Base-by-base conservation (phyloP, 2,329 filamentous ascomycete species). In the Nemania serpens region DNA sequence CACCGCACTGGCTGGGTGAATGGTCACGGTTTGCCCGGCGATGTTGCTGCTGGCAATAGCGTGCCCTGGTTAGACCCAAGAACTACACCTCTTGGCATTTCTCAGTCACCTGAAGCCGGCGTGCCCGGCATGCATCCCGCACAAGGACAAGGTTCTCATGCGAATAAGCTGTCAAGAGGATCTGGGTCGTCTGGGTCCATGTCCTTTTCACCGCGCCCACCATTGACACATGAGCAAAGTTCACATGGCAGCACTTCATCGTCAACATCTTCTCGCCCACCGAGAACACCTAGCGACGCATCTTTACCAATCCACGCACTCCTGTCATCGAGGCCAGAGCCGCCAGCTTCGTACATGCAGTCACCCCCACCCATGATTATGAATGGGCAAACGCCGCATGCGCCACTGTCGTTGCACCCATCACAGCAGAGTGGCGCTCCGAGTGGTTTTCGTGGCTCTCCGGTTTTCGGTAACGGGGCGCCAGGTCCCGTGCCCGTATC, bases 261-360 rank as follows among this genome's bases (percentile, higher is more conserved):
- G 2, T 69, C 74, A 2, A 77, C 73, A 13, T 79, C 80, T 1
- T 75, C 74, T 20, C 69, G 71, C 22, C 71, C 72, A n/a, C 75
- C 78, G 2, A 75, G 82, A 43, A 80, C 79, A 4, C 77, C 80
- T 0, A 78, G 80, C 48, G 83, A 85, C 39, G 79, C 81, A 0
- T 75, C 81, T 1, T 66, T 86, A 11, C 82, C 84, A 1, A 85
- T 86, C 22, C 83, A 85, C 64, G 79, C 82, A 0, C 74, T 86
- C 0, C 71, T 86, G 18, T 78, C 78, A 2, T 77, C 78, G 20
- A 79, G 79, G 60, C 66, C 71, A 9, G 61, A 73, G 18, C 54
- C 62, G 54, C 63, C 62, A 12, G 54, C 12, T 66, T 61, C 67
- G 46, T 66, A 51, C 49, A 42, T 49, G 45, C 64, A 42, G 51